Evolutionary conservation across 176 grass and related monocot genomes (phyloP), one percentile per base, ranked within the genome.

Genomic region (Oryza glaberrima): DNA sequence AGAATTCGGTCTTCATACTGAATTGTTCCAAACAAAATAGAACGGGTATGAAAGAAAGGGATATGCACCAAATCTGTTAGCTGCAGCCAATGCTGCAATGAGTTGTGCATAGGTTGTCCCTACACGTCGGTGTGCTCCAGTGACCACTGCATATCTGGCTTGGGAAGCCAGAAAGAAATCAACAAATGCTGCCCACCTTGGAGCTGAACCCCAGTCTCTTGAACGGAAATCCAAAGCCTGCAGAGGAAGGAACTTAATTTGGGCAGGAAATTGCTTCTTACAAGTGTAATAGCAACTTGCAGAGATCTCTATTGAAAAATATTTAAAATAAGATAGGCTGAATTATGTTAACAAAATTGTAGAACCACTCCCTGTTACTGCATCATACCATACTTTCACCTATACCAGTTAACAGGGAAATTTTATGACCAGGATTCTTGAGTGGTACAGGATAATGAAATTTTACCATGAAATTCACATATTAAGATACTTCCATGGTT

Each of bases 141-240:
- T 88, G 23, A 98, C 43, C 32, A 98, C 87, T 78, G 96, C 81
- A 8, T 95, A 73, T 60, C 38, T 90, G 43, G 91, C 91, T 52
- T 76, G 88, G 46, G 93, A 91, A 65, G 93, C 96, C 30, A 94
- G 78, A 76, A 98, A 98, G 89, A 98, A 98, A 88, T 95, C 96
- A 20, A 95, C 91, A 66, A 95, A 88, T 4, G 96, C 96, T 14
- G 84, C 91, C 93, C 96, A 98, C 78, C 93, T 94, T 22, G 88
- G 96, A 80, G 96, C 85, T 12, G 91, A 83, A 26, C 96, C 93
- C 96, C 96, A 98, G 63, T 98, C 93, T 83, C 83, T 92, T 25
- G 71, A 85, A 79, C 93, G 94, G 66, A 92, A 92, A 38, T 90
- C 70, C 84, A 92, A 79, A 22, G 69, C 41, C 89, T 87, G 83